Percentiles rank a stretch among this genome's conserved stretches.
phyloP scores from a whole-genome alignment of 164 flowering plant species.

The grape (Vitis vinifera) region ASM3070453v1 NC_081819.1:22193001-22193500 shows the following conservation, averaged over 20 bases:
- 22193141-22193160: conserved; percentile 60
- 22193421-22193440: conserved; percentile 59
- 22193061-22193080: conserved; percentile 58
- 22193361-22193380: conserved; percentile 62
- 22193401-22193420: conserved; percentile 68
- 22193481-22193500: conserved; percentile 58
- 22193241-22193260: conserved; percentile 35
- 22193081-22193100: conserved; percentile 63
- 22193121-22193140: conserved; percentile 61
- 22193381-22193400: conserved; percentile 59
- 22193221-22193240: conserved; percentile 71
- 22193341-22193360: conserved; percentile 55
- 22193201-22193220: conserved; percentile 66
- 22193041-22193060: conserved; percentile 40
- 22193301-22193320: conserved; percentile 65
- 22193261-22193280: conserved; percentile 61
- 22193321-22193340: conserved; percentile 53
- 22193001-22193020: conserved; percentile 74
- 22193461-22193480: conserved; percentile 50
- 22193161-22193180: conserved; percentile 47
- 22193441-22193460: conserved; percentile 30
- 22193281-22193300: conserved; percentile 62
- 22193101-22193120: conserved; percentile 58
- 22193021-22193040: conserved; percentile 58
- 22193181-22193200: conserved; percentile 57